Percentiles rank a stretch among this genome's conserved stretches.
These are phyloP conservation scores for Umbelopsis ramanniana DNA, from an alignment of 192 early-diverging fungal genomes.

Conservation along the genomic window DNA sequence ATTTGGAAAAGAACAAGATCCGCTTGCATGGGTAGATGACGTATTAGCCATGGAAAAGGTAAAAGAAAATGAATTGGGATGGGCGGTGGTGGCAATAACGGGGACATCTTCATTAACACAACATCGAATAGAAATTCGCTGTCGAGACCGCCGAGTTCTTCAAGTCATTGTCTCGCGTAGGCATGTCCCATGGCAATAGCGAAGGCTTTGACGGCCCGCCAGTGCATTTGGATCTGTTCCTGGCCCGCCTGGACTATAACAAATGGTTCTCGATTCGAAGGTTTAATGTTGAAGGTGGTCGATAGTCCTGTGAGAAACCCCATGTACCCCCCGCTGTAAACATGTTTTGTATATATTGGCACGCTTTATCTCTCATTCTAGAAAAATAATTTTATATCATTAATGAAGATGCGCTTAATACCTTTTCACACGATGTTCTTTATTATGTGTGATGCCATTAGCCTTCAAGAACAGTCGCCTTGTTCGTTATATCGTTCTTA, in stretches of 20 bases:
- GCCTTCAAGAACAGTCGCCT: no score
- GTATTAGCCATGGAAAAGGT: conserved; percentile 35
- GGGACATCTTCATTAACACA: no score
- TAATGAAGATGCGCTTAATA: no score
- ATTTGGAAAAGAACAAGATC: background rate
- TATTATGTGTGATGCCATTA: no score
- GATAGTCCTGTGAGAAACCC: background rate
- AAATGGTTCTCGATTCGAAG: conserved; percentile 41
- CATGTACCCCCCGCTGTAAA: background rate
- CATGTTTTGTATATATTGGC: no score
- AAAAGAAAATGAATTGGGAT: no score
- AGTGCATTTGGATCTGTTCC: conserved; percentile 39
- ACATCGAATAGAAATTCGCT: conserved; percentile 34
- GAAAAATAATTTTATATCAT: no score
- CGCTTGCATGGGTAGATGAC: conserved; percentile 24
- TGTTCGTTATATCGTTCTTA: no score
- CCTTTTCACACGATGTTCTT: no score
- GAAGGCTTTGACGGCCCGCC: conserved; percentile 33
- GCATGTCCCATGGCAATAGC: conserved; percentile 26
- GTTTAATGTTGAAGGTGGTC: conserved; percentile 4
- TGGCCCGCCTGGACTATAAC: conserved; percentile 47
- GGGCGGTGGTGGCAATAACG: no score
- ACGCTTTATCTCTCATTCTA: no score
- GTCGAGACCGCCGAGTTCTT: conserved; percentile 26
- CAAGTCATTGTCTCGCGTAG: conserved; percentile 34